These are phyloP conservation scores for Pseudogymnoascus sp. DNA, from an alignment of 2,329 filamentous ascomycete species.

Conservation along the genomic window DNA sequence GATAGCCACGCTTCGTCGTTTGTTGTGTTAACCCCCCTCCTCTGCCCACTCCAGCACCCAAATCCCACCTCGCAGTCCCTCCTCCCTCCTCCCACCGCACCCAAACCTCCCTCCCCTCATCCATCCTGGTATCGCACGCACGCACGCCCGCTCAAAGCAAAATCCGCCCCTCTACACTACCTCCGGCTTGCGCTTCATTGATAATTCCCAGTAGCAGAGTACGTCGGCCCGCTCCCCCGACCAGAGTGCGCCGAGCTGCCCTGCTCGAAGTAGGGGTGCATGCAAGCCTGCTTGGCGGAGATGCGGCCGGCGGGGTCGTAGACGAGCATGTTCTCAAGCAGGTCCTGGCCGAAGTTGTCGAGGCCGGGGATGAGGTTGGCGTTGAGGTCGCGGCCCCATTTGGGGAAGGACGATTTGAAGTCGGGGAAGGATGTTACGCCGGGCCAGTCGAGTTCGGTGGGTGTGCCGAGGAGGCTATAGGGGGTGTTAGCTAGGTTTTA, in stretches of 20 bases:
- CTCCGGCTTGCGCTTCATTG: slow-evolving; percentile 20
- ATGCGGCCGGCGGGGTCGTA: slow-evolving; percentile 84
- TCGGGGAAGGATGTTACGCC: slow-evolving; percentile 92
- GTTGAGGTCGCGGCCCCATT: slow-evolving; percentile 69
- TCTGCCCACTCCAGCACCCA: background rate
- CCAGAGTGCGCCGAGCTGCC: slow-evolving; percentile 29
- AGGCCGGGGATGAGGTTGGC: slow-evolving; percentile 62
- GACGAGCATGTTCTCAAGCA: slow-evolving; percentile 64
- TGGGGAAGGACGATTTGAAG: slow-evolving; percentile 86
- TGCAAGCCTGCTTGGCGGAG: slow-evolving; percentile 79
- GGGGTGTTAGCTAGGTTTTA: slow-evolving; percentile 18
- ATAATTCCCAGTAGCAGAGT: slow-evolving; percentile 22
- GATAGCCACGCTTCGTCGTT: background rate
- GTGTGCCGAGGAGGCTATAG: slow-evolving; percentile 69
- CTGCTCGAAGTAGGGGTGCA: slow-evolving; percentile 70
- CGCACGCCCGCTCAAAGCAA: background rate
- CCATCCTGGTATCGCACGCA: background rate
- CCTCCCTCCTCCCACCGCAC: background rate
- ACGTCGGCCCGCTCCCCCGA: slow-evolving; percentile 26
- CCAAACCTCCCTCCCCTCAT: background rate
- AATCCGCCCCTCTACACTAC: background rate
- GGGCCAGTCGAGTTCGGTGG: slow-evolving; percentile 74
- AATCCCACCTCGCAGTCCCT: background rate
- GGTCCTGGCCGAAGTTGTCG: slow-evolving; percentile 63
- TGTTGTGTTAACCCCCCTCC: background rate